These are phyloP conservation scores for Eutrema salsugineum DNA, from an alignment of 441 rosid genomes.

Conservation along the genomic window DNA sequence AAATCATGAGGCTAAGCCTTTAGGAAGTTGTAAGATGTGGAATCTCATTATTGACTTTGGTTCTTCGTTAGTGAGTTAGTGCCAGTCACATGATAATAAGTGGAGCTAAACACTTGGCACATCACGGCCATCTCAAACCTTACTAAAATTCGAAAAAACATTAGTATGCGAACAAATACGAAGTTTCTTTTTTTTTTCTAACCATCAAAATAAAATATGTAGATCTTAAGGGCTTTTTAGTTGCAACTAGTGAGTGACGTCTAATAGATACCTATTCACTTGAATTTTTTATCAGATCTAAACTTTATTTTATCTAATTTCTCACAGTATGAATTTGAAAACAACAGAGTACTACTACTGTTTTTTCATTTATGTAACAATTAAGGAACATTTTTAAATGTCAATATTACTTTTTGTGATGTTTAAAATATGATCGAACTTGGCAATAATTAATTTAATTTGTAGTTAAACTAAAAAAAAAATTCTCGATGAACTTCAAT, in stretches of 20 bases:
- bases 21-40: background rate
- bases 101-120: constrained; percentile 14
- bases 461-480: background rate
- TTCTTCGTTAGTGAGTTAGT: constrained; percentile 22
- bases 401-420: background rate
- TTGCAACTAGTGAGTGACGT: background rate
- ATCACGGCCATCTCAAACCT: constrained; percentile 1
- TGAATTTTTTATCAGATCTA: no score
- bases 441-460: background rate
- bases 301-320: background rate
- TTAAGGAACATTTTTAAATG: background rate
- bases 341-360: background rate
- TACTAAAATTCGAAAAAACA: no score
- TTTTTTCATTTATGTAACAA: background rate
- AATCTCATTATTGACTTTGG: constrained; percentile 25
- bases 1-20: background rate
- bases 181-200: background rate
- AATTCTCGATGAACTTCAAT: background rate
- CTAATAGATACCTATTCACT: background rate
- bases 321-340: background rate
- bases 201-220: background rate
- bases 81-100: constrained; percentile 3
- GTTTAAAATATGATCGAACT: background rate
- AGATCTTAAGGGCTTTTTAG: background rate
- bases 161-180: background rate